Conservation (phyloP, 1,139 yeast species). For the Kodamaea plutei region DNA sequence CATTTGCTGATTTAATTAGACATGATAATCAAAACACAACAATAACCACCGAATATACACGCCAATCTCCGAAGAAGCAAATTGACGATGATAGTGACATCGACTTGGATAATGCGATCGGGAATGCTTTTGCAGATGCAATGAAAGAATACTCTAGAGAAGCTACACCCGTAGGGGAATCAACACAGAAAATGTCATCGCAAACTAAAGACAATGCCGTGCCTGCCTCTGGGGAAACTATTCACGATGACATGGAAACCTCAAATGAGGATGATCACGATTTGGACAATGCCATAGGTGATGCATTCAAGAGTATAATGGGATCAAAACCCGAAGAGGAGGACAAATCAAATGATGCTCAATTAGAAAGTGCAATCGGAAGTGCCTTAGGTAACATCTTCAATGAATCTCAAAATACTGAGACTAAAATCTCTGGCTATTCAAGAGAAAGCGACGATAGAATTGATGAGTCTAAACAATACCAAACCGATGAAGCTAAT, state of each 20-base stretch:
- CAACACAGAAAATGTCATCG: neutral
- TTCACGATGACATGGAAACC: slow-evolving; percentile 6
- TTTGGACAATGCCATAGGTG: slow-evolving; percentile 27
- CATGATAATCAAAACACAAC: neutral
- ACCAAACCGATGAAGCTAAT: slow-evolving; percentile 17
- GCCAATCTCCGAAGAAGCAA: too few relatives aligned
- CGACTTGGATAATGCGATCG: slow-evolving; percentile 12
- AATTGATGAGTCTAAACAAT: too few relatives aligned
- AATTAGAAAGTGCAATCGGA: slow-evolving; percentile 6
- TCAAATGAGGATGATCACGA: slow-evolving; percentile 19
- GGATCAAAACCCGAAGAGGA: neutral
- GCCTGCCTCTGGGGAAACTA: neutral
- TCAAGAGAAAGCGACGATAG: neutral
- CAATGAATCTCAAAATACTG: neutral
- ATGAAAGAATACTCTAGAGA: slow-evolving; percentile 2
- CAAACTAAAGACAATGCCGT: neutral
- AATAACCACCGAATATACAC: too few relatives aligned
- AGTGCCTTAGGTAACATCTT: slow-evolving; percentile 5
- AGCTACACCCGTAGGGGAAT: neutral
- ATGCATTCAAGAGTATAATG: slow-evolving; percentile 19
- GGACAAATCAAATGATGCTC: slow-evolving; percentile 2
- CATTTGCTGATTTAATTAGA: slow-evolving; percentile 9
- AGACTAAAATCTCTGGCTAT: too few relatives aligned
- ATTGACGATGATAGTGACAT: slow-evolving; percentile 3
- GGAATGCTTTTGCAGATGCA: slow-evolving; percentile 10